These are phyloP conservation scores for Trichocladium uniseriatum DNA, from an alignment of 495 filamentous ascomycete species.

Conservation along the genomic window DNA sequence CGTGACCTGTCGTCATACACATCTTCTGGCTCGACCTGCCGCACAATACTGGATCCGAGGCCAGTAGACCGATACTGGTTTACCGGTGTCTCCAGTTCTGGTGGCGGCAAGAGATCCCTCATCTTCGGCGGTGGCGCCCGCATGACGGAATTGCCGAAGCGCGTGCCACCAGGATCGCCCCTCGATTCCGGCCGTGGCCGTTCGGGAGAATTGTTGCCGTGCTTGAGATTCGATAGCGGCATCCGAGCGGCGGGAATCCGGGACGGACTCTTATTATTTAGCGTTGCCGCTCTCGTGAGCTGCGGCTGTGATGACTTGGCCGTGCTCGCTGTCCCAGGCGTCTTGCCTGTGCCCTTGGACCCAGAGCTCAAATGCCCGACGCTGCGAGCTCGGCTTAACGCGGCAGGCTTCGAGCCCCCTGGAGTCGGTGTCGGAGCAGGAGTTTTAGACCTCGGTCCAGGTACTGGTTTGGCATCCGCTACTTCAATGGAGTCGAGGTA, in stretches of 20 bases:
- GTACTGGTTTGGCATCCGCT: constrained; percentile 50
- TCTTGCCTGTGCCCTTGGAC: constrained; percentile 54
- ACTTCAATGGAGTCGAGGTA: constrained; percentile 73
- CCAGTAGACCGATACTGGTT: constrained; percentile 55
- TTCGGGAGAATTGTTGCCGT: constrained; percentile 77
- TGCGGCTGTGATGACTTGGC: constrained; percentile 22
- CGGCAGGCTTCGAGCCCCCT: constrained; percentile 25
- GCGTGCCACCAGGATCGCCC: constrained; percentile 21
- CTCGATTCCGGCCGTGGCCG: constrained; percentile 46
- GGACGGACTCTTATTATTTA: constrained; percentile 50
- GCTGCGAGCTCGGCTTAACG: constrained; percentile 31
- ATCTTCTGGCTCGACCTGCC: constrained; percentile 74
- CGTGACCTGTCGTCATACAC: constrained; percentile 60
- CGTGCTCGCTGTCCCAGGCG: constrained; percentile 42
- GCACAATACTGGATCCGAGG: constrained; percentile 57
- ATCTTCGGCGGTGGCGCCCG: constrained; percentile 79
- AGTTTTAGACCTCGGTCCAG: constrained; percentile 67
- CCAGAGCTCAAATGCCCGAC: constrained; percentile 32
- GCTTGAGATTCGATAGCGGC: constrained; percentile 68
- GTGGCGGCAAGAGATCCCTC: constrained; percentile 64
- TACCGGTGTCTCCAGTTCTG: constrained; percentile 53
- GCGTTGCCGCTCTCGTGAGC: constrained; percentile 8
- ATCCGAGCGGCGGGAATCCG: constrained; percentile 76
- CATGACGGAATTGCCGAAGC: constrained; percentile 37
- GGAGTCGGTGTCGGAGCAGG: constrained; percentile 52